Evolutionary conservation across 2,329 filamentous ascomycete species (phyloP), one percentile per base, ranked within the genome.

Genomic region (Blastomyces gilchristii): DNA sequence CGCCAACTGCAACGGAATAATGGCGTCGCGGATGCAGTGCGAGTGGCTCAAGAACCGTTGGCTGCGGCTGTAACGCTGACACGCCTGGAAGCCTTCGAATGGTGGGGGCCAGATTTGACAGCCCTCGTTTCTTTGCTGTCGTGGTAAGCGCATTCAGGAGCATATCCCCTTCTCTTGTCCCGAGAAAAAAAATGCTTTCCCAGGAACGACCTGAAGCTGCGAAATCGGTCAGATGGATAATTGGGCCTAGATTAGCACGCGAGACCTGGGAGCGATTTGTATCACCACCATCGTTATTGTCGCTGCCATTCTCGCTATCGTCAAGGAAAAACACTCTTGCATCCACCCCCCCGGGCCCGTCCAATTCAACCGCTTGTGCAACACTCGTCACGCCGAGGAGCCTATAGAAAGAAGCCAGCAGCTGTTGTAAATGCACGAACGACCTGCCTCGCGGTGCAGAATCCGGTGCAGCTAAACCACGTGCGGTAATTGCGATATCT

Each of bases 401-500:
- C 69, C 86, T 86, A 80, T 97, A 97, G 31, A 95, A 72, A 34
- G 84, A 83, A 2, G 89, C 88, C 28, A 97, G 77, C 5, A 93
- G 79, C n/a, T 82, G 80, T 74, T 96, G 91, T 0, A 86, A 83
- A n/a, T 81, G 76, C 43, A 80, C 72, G 82, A 91, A 96, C 22
- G 83, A 78, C 56, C 83, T 77, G 31, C 82, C 78, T 68, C 83
- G 81, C 56, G 82, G 79, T 39, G 76, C 75, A 28, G 77, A 75
- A 31, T 79, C 77, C 41, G 76, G 76, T 25, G 83, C 81, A 57
- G 80, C 76, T 14, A 91, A 80, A 60, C 87, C 79, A 1, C 87
- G 84, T 58, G 83, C 83, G 1, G 83, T 82, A 47, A 95, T 73
- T 1, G 85, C 88, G 68, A 86, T 78, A 61, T 86, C 83, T 41